Conservation (phyloP, 1,284 basidiomycete genomes). For the Takashimella tepidaria region DNA sequence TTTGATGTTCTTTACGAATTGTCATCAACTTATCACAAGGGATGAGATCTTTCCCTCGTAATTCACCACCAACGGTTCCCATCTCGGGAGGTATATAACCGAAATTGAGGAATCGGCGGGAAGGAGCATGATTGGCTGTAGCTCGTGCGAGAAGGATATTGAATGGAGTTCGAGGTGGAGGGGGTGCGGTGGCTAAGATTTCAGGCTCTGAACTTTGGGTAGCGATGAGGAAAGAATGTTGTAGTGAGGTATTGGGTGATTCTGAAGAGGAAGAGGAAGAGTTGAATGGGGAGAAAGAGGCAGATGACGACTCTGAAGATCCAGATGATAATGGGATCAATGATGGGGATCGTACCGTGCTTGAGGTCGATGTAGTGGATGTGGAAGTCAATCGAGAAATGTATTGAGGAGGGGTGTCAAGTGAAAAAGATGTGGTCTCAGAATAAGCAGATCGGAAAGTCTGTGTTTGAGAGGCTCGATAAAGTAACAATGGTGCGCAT, state of each 20-base stretch:
- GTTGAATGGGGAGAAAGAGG: not conserved
- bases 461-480: not conserved
- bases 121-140: constrained; percentile 21
- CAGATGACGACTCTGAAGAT: not conserved
- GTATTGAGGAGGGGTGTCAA: too few species aligned
- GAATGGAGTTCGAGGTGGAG: constrained; percentile 16
- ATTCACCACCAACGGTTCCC: constrained; percentile 21
- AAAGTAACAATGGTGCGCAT: constrained; percentile 33
- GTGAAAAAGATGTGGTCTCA: too few species aligned
- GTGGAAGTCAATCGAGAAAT: too few species aligned
- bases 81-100: constrained; percentile 22
- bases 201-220: too few species aligned
- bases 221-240: too few species aligned
- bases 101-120: constrained; percentile 22
- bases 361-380: not conserved
- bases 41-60: constrained; percentile 13
- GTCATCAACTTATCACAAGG: not conserved
- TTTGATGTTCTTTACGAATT: too few species aligned
- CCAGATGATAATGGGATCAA: not conserved
- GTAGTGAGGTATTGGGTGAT: not conserved
- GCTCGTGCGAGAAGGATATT: constrained; percentile 25
- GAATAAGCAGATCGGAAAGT: not conserved
- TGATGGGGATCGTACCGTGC: not conserved
- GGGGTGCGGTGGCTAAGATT: too few species aligned
- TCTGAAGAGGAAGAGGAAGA: not conserved